Conservation (phyloP, 2,329 filamentous ascomycete genomes). For the Paecilomyces niveus region DNA sequence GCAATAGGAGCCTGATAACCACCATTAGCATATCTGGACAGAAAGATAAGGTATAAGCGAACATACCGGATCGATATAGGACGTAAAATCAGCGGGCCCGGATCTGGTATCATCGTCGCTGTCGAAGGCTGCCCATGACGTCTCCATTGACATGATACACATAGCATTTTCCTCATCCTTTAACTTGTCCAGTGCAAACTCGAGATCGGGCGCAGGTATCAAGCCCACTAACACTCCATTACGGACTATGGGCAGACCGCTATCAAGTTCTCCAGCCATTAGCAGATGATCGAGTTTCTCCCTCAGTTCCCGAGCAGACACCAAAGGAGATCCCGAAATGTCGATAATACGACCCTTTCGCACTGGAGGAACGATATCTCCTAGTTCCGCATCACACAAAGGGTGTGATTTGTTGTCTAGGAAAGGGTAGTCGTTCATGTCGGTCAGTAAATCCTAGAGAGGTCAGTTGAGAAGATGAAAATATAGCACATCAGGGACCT, state of each 20-base stretch:
- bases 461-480: conserved; percentile 11
- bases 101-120: conserved; percentile 48
- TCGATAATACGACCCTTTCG: conserved; percentile 78
- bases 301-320: conserved; percentile 69
- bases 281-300: conserved; percentile 76
- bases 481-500: conserved; percentile 20
- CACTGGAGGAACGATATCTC: conserved; percentile 73
- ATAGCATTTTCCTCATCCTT: conserved; percentile 62
- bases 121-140: conserved; percentile 51
- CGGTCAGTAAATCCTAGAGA: conserved; percentile 72
- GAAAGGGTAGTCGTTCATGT: conserved; percentile 96
- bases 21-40: conserved; percentile 7
- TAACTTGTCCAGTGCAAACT: conserved; percentile 83
- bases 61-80: conserved; percentile 77
- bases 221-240: conserved; percentile 75
- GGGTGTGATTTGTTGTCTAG: conserved; percentile 95
- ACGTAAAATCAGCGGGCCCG: conserved; percentile 78
- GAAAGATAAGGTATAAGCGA: conserved; percentile 1
- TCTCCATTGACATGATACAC: conserved; percentile 71
- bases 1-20: conserved; percentile 64
- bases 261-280: conserved; percentile 80
- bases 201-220: conserved; percentile 88
- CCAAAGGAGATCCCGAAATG: conserved; percentile 72
- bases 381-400: conserved; percentile 79
- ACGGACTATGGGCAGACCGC: conserved; percentile 79